These are phyloP conservation scores for Nyctanthes arbortristis DNA, from an alignment of 257 asterid genomes.

Conservation along the genomic window DNA sequence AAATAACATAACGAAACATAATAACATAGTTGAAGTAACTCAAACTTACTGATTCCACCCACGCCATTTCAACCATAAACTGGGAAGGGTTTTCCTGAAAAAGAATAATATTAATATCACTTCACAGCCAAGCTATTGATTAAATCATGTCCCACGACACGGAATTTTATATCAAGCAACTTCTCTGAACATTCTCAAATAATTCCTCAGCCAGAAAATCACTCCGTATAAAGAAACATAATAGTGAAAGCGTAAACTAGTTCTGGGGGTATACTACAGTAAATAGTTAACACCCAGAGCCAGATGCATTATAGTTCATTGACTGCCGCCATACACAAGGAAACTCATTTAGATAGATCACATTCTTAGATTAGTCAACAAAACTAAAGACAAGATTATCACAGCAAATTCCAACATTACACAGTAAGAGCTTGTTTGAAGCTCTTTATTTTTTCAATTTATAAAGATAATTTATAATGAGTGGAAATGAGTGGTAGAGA, in stretches of 20 bases:
- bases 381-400: background rate
- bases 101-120: slow-evolving; percentile 18
- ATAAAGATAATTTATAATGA: too few relatives aligned
- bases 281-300: slow-evolving; percentile 17
- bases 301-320: background rate
- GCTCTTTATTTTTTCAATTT: too few relatives aligned
- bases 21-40: slow-evolving; percentile 16
- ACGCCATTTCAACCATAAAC: slow-evolving; percentile 85
- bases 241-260: background rate
- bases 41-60: slow-evolving; percentile 72
- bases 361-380: background rate
- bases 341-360: slow-evolving; percentile 1
- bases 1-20: background rate
- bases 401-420: background rate
- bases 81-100: slow-evolving; percentile 83
- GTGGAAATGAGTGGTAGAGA: too few relatives aligned
- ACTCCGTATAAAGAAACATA: background rate
- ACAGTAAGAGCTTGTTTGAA: too few relatives aligned
- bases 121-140: slow-evolving; percentile 6
- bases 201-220: background rate
- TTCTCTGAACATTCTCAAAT: background rate
- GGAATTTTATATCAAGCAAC: background rate
- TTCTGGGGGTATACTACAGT: slow-evolving; percentile 3
- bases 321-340: background rate
- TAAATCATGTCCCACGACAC: background rate